Evolutionary conservation across 495 filamentous ascomycete species (phyloP), one percentile per base, ranked within the genome.

Genomic region (Hyaloscypha bicolor): DNA sequence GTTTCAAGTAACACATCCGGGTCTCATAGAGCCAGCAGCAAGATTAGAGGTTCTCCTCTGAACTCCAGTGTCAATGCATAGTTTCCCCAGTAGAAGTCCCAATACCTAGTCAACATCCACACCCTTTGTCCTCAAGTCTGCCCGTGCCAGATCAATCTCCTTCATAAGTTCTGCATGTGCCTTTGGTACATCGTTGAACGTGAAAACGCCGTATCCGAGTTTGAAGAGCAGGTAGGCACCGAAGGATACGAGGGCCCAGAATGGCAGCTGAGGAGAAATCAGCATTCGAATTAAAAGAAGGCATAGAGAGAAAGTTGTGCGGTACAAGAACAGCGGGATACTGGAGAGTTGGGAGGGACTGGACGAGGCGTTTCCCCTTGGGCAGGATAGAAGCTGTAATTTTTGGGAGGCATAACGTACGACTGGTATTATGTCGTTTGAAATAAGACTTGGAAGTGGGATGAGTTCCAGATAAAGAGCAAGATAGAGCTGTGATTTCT

Each of bases 111-210:
- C 90, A 31, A 93, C 89, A 78, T 90, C 87, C 25, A 93, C 90
- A 4, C 90, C 90, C 79, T 88, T 87, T 12, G 80, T 78, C 67
- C 83, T 79, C 75, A 93, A 77, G 62, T 93, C 90, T 63, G 74
- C 78, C 80, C 87, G 86, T 55, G 90, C 90, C 72, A 85, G 56
- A 71, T 91, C 82, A 74, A 93, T 92, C 82, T 93, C 87, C 76
- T 83, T 87, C 83, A 97, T 91, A 69, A 99, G 80, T 79, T 97
- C 94, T 71, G 88, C 84, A 77, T 97, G 90, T 65, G 95, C 95
- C 69, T 91, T 87, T 60, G 96, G 94, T 14, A 95, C 93, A 80
- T 98, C 93, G 80, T 96, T 93, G 85, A 99, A 99, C 45, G 93
- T 97, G 72, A 96, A 82, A 70, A 99, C 91, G 48, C 94, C 94